These are phyloP conservation scores for Sporothrix brasiliensis DNA, from an alignment of 2,329 filamentous ascomycete genomes.

Conservation along the genomic window DNA sequence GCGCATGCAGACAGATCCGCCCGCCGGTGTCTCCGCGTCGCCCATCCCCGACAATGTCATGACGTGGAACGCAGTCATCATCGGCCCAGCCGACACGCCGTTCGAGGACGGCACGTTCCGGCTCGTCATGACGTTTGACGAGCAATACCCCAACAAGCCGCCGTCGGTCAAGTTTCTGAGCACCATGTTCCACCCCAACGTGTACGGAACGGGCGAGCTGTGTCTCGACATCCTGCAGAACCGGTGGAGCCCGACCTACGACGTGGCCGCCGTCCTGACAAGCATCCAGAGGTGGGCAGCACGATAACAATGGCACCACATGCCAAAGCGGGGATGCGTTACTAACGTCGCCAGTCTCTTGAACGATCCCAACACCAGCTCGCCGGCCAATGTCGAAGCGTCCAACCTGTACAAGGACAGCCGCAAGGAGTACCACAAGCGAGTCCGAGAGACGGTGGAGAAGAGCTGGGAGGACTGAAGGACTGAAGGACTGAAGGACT, in stretches of 20 bases:
- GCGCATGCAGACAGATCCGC: conserved; percentile 99
- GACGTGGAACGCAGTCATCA: conserved; percentile 99
- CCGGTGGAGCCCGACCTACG: conserved; percentile 97
- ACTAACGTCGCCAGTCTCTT: conserved; percentile 67
- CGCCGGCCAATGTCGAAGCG: conserved; percentile 95
- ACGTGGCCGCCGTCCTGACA: conserved; percentile 94
- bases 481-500: conserved; percentile 43
- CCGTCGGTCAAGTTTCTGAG: conserved; percentile 98
- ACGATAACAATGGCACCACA: conserved; percentile 7
- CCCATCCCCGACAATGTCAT: conserved; percentile 96
- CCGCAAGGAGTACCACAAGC: conserved; percentile 91
- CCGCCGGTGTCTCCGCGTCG: conserved; percentile 92
- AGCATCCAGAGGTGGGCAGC: conserved; percentile 84
- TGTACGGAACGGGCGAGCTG: conserved; percentile 94
- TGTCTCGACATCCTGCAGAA: conserved; percentile 98
- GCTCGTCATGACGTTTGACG: conserved; percentile 98
- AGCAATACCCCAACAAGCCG: conserved; percentile 98
- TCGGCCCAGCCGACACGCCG: conserved; percentile 92
- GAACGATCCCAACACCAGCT: conserved; percentile 98
- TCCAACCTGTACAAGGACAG: conserved; percentile 99
- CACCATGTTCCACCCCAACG: conserved; percentile 99
- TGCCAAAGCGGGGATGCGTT: not conserved
- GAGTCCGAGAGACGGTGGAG: conserved; percentile 94
- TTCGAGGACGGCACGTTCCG: conserved; percentile 98
- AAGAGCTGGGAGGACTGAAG: conserved; percentile 94